A percentile compares a stretch with the other conserved stretches of the same genome.
phyloP scores from a whole-genome alignment of 768 basidiomycete species.

The Russula olivacea region DNA sequence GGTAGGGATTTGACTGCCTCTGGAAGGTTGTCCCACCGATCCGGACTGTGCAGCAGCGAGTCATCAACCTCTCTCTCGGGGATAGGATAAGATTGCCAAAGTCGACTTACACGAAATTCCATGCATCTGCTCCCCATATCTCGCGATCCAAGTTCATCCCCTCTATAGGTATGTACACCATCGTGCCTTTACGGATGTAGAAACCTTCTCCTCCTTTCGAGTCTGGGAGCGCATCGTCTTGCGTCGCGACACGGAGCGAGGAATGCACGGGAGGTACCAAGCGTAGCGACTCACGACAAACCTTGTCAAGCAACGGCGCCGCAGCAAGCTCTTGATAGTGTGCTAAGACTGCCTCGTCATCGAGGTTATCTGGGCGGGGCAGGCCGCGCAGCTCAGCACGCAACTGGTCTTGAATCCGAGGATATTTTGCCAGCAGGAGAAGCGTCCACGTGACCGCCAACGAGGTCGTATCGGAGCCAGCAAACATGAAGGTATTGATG shows the following conservation, averaged over 20 bases:
- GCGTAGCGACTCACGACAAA: conserved; percentile 70
- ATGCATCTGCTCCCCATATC: conserved; percentile 77
- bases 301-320: conserved; percentile 70
- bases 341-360: conserved; percentile 45
- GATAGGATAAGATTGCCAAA: neutral
- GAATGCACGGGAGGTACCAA: conserved; percentile 77
- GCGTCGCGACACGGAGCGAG: conserved; percentile 69
- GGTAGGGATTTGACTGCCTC: conserved; percentile 61
- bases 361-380: conserved; percentile 37
- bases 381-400: conserved; percentile 58
- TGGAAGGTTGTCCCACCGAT: conserved; percentile 74
- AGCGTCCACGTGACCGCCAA: conserved; percentile 82
- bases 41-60: conserved; percentile 46
- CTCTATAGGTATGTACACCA: conserved; percentile 74
- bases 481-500: conserved; percentile 87
- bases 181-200: conserved; percentile 57
- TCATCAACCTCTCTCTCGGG: neutral
- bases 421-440: conserved; percentile 63
- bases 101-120: conserved; percentile 64
- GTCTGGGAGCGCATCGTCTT: conserved; percentile 73
- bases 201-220: conserved; percentile 47
- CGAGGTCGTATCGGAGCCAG: conserved; percentile 83
- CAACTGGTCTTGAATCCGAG: conserved; percentile 60
- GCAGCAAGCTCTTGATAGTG: conserved; percentile 52
- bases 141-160: conserved; percentile 72